These are phyloP conservation scores for Lactarius akahatsu DNA, from an alignment of 768 basidiomycete species.

Conservation along the genomic window DNA sequence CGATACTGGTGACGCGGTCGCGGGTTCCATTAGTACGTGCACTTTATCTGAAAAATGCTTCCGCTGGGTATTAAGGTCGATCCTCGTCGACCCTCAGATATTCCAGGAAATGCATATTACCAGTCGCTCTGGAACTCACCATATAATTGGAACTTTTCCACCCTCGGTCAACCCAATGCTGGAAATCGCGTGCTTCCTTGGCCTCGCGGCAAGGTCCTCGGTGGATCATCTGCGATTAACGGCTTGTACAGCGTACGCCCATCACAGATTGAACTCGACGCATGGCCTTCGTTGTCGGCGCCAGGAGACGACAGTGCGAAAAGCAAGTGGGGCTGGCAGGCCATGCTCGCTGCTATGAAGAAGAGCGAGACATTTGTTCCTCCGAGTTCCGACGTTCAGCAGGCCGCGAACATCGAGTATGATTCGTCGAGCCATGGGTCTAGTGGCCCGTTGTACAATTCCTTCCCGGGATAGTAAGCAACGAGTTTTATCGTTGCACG, in stretches of 20 bases:
- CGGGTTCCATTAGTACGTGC: conserved; percentile 37
- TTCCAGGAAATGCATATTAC: conserved; percentile 54
- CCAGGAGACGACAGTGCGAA: conserved; percentile 35
- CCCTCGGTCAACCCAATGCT: conserved; percentile 47
- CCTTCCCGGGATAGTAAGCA: conserved; percentile 54
- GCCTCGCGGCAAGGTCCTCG: conserved; percentile 67
- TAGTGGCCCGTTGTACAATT: conserved; percentile 48
- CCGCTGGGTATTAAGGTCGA: neutral
- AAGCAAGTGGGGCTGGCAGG: conserved; percentile 47
- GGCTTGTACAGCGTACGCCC: conserved; percentile 66
- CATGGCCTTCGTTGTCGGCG: conserved; percentile 46
- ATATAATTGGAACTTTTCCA: conserved; percentile 58
- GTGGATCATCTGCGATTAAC: conserved; percentile 69
- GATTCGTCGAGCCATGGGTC: conserved; percentile 49
- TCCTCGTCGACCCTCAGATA: conserved; percentile 37
- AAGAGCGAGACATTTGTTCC: conserved; percentile 57
- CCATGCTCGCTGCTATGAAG: conserved; percentile 47
- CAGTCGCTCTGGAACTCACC: conserved; percentile 45
- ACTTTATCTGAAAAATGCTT: neutral
- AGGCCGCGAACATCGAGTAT: conserved; percentile 46
- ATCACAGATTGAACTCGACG: conserved; percentile 46
- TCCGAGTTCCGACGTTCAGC: conserved; percentile 43
- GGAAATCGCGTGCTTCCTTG: conserved; percentile 47
- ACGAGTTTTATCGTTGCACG: neutral
- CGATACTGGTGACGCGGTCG: conserved; percentile 43